Base-by-base conservation (phyloP, 495 filamentous ascomycete genomes). In the Penicillium canescens region DNA sequence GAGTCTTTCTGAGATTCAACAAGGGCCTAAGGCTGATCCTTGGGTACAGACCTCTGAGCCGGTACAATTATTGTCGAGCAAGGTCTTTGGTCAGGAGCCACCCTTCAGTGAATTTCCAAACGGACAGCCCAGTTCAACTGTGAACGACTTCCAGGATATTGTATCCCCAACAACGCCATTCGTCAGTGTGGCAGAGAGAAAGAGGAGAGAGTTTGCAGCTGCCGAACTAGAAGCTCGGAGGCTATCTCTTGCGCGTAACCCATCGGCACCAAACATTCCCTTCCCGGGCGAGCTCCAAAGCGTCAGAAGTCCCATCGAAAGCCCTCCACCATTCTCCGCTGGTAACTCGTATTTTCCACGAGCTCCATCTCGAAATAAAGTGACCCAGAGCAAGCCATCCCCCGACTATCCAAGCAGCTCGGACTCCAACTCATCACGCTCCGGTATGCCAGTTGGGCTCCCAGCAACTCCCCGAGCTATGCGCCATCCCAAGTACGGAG, bases 181-280 rank as follows among this genome's bases (percentile, higher is more conserved):
- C 8, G 56, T 68, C 24, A 68, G 63, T 23, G 39, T 73, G 6
- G 62, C 67, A 0, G 74, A 77, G 43, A 65, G 61, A 54, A 72
- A 57, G 39, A 86, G 86, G 70, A 90, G 87, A 70, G 89, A 92
- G 59, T 71, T 87, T 23, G 91, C 91, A 12, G 89, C 89, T 7
- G 86, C 87, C 47, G 91, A 96, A 70, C 80, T 96, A 21, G 91
- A 96, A 72, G 88, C 92, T 52, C 83, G 91, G 16, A 83, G 91
- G 41, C 81, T 89, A 56, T 96, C 91, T 20, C 82, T 96, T 12
- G 88, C 90, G 3, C 78, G 86, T 10, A 82, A 91, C 55, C 87
- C 89, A 14, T 89, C 87, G 16, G 90, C 86, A 4, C 90, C 90
- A 0, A 78, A 84, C 5, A 94, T 96, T 60, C 84, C 86, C 11